Conservation (phyloP, 495 filamentous ascomycete genomes). For the Haplographium delicatum region DNA sequence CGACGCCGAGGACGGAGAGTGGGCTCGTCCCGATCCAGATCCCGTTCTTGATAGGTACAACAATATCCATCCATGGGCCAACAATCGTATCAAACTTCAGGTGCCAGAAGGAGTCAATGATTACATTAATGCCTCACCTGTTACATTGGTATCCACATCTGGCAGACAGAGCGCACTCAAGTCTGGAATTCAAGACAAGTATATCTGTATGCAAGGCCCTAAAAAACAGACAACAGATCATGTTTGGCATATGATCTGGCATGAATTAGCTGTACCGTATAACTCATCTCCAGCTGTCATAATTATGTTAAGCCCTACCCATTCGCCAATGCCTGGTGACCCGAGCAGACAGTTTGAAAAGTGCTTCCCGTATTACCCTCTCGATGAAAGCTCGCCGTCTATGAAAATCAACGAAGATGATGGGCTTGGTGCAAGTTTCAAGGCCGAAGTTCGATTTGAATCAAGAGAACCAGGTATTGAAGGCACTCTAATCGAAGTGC, state of each 20-base stretch:
- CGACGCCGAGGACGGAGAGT: constrained; percentile 28
- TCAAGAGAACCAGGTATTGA: constrained; percentile 38
- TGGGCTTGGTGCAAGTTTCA: constrained; percentile 60
- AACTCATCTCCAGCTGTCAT: constrained; percentile 62
- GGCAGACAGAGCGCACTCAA: constrained; percentile 44
- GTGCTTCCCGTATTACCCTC: constrained; percentile 87
- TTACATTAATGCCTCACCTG: constrained; percentile 96
- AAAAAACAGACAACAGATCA: constrained; percentile 66
- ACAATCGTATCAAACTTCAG: constrained; percentile 76
- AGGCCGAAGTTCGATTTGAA: constrained; percentile 46
- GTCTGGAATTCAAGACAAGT: constrained; percentile 49
- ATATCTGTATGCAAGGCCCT: constrained; percentile 71
- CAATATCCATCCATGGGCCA: constrained; percentile 81
- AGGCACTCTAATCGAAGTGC: constrained; percentile 47
- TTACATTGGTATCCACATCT: constrained; percentile 45
- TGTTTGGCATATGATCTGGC: constrained; percentile 95
- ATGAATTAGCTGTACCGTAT: constrained; percentile 59
- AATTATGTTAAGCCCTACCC: constrained; percentile 92
- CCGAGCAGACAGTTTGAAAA: constrained; percentile 61
- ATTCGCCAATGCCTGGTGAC: constrained; percentile 44
- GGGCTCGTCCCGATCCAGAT: constrained; percentile 27
- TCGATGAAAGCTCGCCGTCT: constrained; percentile 45
- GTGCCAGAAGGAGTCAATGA: constrained; percentile 76
- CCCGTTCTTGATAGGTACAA: constrained; percentile 66
- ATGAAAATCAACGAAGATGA: constrained; percentile 51